Evolutionary conservation across 371 early-diverging fungal species (phyloP), one percentile per base, ranked within the genome.

Genomic region (Ordospora colligata): DNA sequence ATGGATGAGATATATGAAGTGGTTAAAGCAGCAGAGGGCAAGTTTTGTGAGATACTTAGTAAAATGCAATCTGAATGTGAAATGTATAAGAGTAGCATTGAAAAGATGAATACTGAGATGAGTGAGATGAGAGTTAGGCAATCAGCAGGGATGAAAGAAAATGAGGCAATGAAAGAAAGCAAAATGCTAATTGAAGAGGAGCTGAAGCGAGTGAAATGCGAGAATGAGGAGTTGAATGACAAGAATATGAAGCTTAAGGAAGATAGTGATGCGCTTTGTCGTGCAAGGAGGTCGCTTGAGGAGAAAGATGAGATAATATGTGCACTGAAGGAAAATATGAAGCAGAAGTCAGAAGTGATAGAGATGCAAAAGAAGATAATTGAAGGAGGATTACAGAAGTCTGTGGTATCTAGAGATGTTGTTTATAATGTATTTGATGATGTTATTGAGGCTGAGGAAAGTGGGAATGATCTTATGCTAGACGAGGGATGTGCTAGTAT

Each of bases 291-390:
- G 12, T 58, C 37, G 17, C 37, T 65, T 17, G 44, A 21, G n/a
- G 66, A 65, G 49, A 65, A 65, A 17, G 49, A 46, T 11, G 66
- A 65, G 49, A 65, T 65, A 43, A 65, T 65, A 46, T 44, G 27
- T 23, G 45, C 49, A 65, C 22, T 65, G 32, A 65, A 65, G 32
- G 49, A 65, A 22, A 44, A 65, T 7, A 46, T 65, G 49, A 65
- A 22, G 66, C 46, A 65, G 11, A 65, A 47, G 49, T 44, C 45
- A 1, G 66, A 65, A n/a, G 17, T 65, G 32, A 65, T 65, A 43
- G 66, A 65, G n/a, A 44, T 65, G 12, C 66, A 65, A 22, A 65
- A 22, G 32, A 65, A 21, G 12, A 46, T 65, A 27, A 44, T 65
- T 65, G 49, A 4, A 14, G n/a, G n/a, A 0, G 32, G n/a, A 0